phyloP scores from a whole-genome alignment of 352 stramenopile species.

The Phytopythium kandeliae region DNA sequence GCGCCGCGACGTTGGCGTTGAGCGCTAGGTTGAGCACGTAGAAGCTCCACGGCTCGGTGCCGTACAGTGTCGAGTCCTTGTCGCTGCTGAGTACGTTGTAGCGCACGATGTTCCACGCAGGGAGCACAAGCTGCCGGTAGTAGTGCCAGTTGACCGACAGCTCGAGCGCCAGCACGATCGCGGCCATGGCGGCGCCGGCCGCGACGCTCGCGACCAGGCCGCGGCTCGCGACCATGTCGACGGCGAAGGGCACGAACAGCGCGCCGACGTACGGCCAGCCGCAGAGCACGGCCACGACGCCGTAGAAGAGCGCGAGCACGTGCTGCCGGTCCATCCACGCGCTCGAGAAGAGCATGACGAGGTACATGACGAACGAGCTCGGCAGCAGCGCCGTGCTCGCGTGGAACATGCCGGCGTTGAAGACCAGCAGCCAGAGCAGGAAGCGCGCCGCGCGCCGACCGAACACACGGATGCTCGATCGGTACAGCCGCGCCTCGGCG shows the following conservation, averaged over 20 bases:
- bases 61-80: slow-evolving; percentile 97
- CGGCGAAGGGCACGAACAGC: slow-evolving; percentile 92
- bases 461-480: slow-evolving; percentile 52
- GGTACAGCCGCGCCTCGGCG: slow-evolving; percentile 86
- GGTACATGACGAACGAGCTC: slow-evolving; percentile 87
- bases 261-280: slow-evolving; percentile 97
- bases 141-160: slow-evolving; percentile 78
- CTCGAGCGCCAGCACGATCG: slow-evolving; percentile 71
- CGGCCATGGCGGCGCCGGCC: slow-evolving; percentile 54
- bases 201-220: slow-evolving; percentile 47
- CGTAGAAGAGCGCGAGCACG: slow-evolving; percentile 74
- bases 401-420: slow-evolving; percentile 91
- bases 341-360: slow-evolving; percentile 72
- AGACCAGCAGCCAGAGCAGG: slow-evolving; percentile 73
- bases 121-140: slow-evolving; percentile 67
- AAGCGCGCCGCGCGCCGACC: slow-evolving; percentile 56
- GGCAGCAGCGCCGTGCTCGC: slow-evolving; percentile 90
- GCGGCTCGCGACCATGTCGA: slow-evolving; percentile 67
- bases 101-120: slow-evolving; percentile 91
- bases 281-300: slow-evolving; percentile 89
- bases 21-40: slow-evolving; percentile 96
- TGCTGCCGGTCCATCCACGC: slow-evolving; percentile 79
- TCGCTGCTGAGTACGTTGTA: slow-evolving; percentile 93
- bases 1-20: slow-evolving; percentile 92
- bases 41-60: slow-evolving; percentile 91